These are phyloP conservation scores for Zygosaccharomyces lentus DNA, from an alignment of 805 yeast species.

Conservation along the genomic window DNA sequence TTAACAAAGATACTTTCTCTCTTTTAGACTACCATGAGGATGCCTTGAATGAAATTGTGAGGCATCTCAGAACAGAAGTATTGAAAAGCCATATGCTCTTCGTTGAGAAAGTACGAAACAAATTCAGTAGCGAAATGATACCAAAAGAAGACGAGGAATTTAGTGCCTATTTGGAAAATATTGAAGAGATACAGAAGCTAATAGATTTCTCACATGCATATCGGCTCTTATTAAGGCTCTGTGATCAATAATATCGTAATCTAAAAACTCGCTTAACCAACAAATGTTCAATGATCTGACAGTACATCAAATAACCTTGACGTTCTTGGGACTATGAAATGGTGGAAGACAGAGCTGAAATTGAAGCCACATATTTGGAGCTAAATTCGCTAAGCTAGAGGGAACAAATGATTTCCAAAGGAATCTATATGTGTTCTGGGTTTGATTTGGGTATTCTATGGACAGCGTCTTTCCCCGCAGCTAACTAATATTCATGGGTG, in stretches of 20 bases:
- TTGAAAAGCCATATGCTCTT: constrained; percentile 14
- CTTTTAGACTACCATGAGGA: constrained; percentile 22
- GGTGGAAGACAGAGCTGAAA: too few species aligned
- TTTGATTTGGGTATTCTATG: too few species aligned
- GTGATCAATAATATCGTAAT: not conserved
- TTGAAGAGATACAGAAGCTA: constrained; percentile 19
- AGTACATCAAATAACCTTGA: too few species aligned
- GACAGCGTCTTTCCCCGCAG: too few species aligned
- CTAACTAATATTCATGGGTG: too few species aligned
- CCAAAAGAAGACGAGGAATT: constrained; percentile 24
- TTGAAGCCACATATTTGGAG: too few species aligned
- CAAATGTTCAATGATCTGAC: too few species aligned
- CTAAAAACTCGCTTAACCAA: too few species aligned
- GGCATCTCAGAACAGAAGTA: constrained; percentile 20
- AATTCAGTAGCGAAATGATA: constrained; percentile 15
- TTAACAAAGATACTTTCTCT: constrained; percentile 15
- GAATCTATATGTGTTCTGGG: too few species aligned
- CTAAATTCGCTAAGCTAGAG: too few species aligned
- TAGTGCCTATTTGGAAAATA: constrained; percentile 16
- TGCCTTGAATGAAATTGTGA: constrained; percentile 17
- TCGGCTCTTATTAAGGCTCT: constrained; percentile 15
- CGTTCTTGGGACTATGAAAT: too few species aligned
- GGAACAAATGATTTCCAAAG: too few species aligned
- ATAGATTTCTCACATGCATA: constrained; percentile 21
- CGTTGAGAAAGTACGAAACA: constrained; percentile 11